Conservation (phyloP, 495 filamentous ascomycete species). For the Stereocaulon alpinum region DNA sequence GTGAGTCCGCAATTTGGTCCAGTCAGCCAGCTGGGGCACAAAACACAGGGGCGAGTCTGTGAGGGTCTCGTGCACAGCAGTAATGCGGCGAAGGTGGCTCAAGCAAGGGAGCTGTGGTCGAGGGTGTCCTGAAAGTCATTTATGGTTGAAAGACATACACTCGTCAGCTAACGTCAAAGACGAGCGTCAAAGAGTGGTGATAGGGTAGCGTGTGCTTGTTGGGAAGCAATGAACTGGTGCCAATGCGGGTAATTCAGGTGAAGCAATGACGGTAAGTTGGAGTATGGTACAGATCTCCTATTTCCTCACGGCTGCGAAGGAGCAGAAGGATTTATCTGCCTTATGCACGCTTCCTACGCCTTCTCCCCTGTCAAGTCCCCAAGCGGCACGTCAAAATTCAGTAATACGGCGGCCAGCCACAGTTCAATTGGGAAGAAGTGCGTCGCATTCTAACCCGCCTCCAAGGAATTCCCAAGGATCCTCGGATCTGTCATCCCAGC, state of each 20-base stretch:
- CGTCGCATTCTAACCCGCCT: neutral
- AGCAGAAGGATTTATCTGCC: neutral
- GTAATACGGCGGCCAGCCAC: neutral
- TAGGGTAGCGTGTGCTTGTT: neutral
- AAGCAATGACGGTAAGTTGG: neutral
- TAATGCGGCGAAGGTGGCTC: slow-evolving; percentile 15
- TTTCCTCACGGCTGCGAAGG: neutral
- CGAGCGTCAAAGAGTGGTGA: neutral
- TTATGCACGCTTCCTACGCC: neutral
- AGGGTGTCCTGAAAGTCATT: neutral
- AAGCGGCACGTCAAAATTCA: neutral
- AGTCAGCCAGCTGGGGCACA: neutral
- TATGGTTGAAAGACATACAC: neutral
- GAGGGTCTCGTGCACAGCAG: slow-evolving; percentile 3
- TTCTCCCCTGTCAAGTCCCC: slow-evolving; percentile 6
- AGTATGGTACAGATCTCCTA: neutral
- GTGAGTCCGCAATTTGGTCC: neutral
- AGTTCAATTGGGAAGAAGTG: neutral
- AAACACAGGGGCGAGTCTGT: neutral
- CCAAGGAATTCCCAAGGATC: neutral
- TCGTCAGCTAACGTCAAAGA: neutral
- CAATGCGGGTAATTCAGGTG: neutral
- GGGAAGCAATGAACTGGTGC: neutral
- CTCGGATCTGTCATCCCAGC: neutral
- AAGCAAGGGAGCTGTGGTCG: slow-evolving; percentile 6